These are phyloP conservation scores for Arbutus unedo DNA, from an alignment of 148 eudicot species.

Conservation along the genomic window DNA sequence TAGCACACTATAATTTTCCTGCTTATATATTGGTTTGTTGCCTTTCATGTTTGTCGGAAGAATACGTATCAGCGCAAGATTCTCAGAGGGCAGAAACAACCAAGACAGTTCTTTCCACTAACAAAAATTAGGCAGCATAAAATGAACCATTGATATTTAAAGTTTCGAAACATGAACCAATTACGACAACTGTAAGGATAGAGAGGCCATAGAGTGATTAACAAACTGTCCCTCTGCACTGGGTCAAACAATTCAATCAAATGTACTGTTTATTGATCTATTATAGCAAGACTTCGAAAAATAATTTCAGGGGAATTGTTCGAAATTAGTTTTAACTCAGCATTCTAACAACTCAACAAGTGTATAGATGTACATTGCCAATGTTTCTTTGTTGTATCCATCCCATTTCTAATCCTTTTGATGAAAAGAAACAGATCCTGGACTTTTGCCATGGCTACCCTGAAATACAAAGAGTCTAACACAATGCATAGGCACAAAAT, in stretches of 20 bases:
- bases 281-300: background rate
- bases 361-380: background rate
- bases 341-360: background rate
- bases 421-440: background rate
- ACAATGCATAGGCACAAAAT: background rate
- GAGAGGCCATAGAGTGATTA: background rate
- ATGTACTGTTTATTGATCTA: background rate
- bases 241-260: background rate
- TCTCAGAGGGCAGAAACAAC: constrained; percentile 6
- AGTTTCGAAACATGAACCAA: background rate
- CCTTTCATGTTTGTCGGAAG: background rate
- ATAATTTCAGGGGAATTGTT: background rate
- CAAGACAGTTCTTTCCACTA: background rate
- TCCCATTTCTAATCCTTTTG: background rate
- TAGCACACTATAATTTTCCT: background rate
- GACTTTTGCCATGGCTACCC: background rate
- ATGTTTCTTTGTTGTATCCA: background rate
- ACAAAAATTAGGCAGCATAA: background rate
- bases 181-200: background rate
- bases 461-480: background rate
- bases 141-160: background rate
- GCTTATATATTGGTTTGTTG: background rate
- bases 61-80: background rate
- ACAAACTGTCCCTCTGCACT: background rate
- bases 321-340: background rate